phyloP scores from a whole-genome alignment of 106 monocot genomes.

The Vanilla planifolia region DNA sequence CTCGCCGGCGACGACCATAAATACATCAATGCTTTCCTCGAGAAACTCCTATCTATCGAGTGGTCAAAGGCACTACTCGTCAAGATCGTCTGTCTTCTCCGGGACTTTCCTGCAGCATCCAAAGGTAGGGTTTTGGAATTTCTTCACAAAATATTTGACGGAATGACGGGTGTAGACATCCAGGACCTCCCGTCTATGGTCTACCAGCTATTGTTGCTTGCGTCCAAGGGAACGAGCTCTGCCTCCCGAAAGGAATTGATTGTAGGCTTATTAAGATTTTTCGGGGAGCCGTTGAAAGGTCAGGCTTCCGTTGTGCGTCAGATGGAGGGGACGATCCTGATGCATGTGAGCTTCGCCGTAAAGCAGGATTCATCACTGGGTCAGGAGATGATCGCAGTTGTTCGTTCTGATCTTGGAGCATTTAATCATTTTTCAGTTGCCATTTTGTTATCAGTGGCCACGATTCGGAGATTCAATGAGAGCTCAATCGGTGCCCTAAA shows the following conservation, averaged over 20 bases:
- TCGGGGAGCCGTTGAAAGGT: slow-evolving; percentile 41
- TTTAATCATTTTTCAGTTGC: slow-evolving; percentile 70
- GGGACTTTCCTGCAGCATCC: slow-evolving; percentile 29
- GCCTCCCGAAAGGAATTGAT: slow-evolving; percentile 31
- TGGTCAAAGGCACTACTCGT: slow-evolving; percentile 58
- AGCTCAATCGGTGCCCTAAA: slow-evolving; percentile 40
- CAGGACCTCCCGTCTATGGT: slow-evolving; percentile 84
- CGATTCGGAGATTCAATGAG: slow-evolving; percentile 65
- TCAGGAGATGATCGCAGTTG: slow-evolving; percentile 43
- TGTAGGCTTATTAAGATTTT: slow-evolving; percentile 57
- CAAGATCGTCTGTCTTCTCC: slow-evolving; percentile 51
- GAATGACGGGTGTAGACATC: slow-evolving; percentile 50
- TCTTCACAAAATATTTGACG: slow-evolving; percentile 46
- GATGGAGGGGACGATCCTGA: slow-evolving; percentile 81
- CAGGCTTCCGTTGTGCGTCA: slow-evolving; percentile 46
- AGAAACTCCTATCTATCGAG: slow-evolving; percentile 25
- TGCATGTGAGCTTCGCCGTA: slow-evolving; percentile 90
- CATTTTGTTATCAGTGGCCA: slow-evolving; percentile 65
- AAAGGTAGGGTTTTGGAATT: slow-evolving; percentile 30
- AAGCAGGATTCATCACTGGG: slow-evolving; percentile 86
- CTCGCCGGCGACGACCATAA: slow-evolving; percentile 5
- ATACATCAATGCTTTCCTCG: slow-evolving; percentile 12
- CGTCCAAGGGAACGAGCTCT: slow-evolving; percentile 44
- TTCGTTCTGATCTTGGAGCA: slow-evolving; percentile 24
- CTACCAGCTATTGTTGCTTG: slow-evolving; percentile 78